phyloP scores from a whole-genome alignment of 352 stramenopile species.

The Globisporangium recalcitrans region DNA sequence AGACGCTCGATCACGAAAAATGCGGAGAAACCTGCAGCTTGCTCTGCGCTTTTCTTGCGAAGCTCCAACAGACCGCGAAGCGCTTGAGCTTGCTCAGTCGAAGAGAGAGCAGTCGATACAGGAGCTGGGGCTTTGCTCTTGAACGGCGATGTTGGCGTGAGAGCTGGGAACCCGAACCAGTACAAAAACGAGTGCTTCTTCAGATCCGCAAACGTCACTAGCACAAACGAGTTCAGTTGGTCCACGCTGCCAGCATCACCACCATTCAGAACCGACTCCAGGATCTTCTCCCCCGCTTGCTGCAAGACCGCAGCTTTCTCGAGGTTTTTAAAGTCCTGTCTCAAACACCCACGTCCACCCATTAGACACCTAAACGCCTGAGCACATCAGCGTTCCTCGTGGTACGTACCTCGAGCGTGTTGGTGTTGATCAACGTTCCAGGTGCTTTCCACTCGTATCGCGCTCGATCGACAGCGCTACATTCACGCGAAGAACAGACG shows the following conservation, averaged over 20 bases:
- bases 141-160: slow-evolving; percentile 41
- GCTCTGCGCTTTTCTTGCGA: slow-evolving; percentile 17
- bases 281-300: slow-evolving; percentile 29
- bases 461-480: slow-evolving; percentile 37
- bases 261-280: slow-evolving; percentile 27
- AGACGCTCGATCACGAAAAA: slow-evolving; percentile 73
- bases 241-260: slow-evolving; percentile 24
- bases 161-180: slow-evolving; percentile 90
- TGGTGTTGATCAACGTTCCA: slow-evolving; percentile 75
- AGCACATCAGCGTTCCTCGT: neutral
- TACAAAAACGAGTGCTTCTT: slow-evolving; percentile 93
- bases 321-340: slow-evolving; percentile 75
- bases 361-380: neutral
- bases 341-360: neutral
- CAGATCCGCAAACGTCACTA: slow-evolving; percentile 90
- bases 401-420: slow-evolving; percentile 72
- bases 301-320: slow-evolving; percentile 78
- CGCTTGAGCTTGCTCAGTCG: slow-evolving; percentile 30
- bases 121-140: slow-evolving; percentile 21
- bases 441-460: slow-evolving; percentile 76
- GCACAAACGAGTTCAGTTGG: slow-evolving; percentile 78
- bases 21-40: slow-evolving; percentile 32
- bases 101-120: slow-evolving; percentile 31
- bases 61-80: slow-evolving; percentile 42
- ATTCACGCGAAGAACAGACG: neutral